Conservation (phyloP, 1,284 basidiomycete genomes). For the Malassezia restricta region DNA sequence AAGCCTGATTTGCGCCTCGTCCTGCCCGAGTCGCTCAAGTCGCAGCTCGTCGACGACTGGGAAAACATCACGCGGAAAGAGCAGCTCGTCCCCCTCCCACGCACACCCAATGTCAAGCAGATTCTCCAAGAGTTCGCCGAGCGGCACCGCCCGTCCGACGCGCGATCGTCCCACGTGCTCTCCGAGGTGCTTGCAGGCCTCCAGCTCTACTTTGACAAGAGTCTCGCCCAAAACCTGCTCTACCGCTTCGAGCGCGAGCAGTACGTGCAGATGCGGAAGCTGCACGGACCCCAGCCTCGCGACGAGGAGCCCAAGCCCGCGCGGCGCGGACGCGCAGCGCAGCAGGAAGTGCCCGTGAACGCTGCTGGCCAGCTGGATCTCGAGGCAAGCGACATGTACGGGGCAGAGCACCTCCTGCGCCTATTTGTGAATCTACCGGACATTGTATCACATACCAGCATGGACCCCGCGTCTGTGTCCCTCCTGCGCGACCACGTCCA, state of each 20-base stretch:
- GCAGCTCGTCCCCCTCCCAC: constrained; percentile 73
- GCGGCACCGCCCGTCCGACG: constrained; percentile 17
- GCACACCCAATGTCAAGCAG: constrained; percentile 65
- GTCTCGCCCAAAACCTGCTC: constrained; percentile 75
- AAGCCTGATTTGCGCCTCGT: constrained; percentile 80
- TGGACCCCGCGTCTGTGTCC: constrained; percentile 73
- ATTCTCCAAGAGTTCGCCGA: constrained; percentile 62
- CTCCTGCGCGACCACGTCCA: constrained; percentile 79
- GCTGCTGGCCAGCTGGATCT: constrained; percentile 46
- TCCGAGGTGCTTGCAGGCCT: constrained; percentile 77
- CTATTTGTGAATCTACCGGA: constrained; percentile 59
- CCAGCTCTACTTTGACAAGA: constrained; percentile 84
- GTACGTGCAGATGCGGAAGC: constrained; percentile 68
- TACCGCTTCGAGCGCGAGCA: constrained; percentile 90
- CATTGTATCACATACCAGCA: constrained; percentile 80
- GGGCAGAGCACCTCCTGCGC: constrained; percentile 81
- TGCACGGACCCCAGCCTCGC: constrained; percentile 53
- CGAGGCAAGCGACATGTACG: constrained; percentile 81
- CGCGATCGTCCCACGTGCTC: constrained; percentile 50
- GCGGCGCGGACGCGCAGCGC: not conserved
- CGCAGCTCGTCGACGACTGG: constrained; percentile 91
- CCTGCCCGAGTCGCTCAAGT: constrained; percentile 78
- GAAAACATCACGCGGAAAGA: constrained; percentile 90
- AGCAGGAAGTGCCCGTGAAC: not conserved
- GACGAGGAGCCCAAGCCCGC: constrained; percentile 22